A percentile compares a stretch with the other conserved stretches of the same genome.
Evolutionary conservation across 1,139 yeast species (phyloP).

Genomic region (Pichia sp.): DNA sequence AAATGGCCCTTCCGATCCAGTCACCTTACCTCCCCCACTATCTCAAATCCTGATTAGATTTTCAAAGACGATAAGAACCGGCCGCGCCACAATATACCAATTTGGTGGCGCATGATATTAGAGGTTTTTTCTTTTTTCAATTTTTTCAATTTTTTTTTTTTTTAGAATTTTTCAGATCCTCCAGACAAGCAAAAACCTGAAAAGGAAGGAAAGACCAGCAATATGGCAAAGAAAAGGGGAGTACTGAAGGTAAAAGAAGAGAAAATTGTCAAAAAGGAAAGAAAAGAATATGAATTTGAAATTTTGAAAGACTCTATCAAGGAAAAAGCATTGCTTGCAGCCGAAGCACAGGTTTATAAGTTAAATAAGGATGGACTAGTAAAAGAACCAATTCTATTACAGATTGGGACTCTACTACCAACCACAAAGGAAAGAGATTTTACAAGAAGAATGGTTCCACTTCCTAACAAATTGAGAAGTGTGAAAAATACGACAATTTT

Average conservation of each 20-base stretch:
- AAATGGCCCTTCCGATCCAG: too few relatives aligned
- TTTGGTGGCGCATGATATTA: too few relatives aligned
- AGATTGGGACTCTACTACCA: slow-evolving; percentile 45
- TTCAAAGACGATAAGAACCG: too few relatives aligned
- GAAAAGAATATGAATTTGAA: slow-evolving; percentile 5
- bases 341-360: slow-evolving; percentile 13
- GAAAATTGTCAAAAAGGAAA: background rate
- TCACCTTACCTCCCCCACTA: too few relatives aligned
- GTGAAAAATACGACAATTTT: slow-evolving; percentile 42
- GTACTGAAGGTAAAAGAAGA: slow-evolving; percentile 4
- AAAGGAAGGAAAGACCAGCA: too few relatives aligned
- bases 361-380: slow-evolving; percentile 13
- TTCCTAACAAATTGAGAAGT: slow-evolving; percentile 42
- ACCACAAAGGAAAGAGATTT: slow-evolving; percentile 44
- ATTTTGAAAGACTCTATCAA: slow-evolving; percentile 1
- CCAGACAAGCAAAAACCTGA: too few relatives aligned
- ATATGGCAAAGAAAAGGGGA: slow-evolving; percentile 1
- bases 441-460: slow-evolving; percentile 57
- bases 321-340: slow-evolving; percentile 10
- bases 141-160: too few relatives aligned
- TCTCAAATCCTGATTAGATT: too few relatives aligned
- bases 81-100: too few relatives aligned
- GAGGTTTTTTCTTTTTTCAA: too few relatives aligned
- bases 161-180: too few relatives aligned
- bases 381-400: slow-evolving; percentile 36